phyloP scores from a whole-genome alignment of 2,329 filamentous ascomycete species.

The Macrophomina phaseolina region DNA sequence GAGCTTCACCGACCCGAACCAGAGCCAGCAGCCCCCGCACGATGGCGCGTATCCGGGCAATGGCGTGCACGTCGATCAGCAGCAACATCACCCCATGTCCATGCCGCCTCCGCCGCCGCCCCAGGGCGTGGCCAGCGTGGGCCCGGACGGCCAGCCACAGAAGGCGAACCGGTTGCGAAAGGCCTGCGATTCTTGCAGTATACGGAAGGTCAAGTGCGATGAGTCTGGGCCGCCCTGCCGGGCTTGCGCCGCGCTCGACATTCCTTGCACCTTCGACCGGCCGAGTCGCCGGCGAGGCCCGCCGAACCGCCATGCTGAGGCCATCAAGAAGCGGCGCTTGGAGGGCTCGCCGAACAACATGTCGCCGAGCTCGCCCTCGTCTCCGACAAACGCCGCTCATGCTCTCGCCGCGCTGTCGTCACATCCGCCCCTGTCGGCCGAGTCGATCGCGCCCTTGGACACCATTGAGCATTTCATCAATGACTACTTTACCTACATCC shows the following conservation, averaged over 20 bases:
- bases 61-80: slow-evolving; percentile 22
- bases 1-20: slow-evolving; percentile 27
- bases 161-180: slow-evolving; percentile 47
- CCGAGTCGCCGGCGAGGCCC: slow-evolving; percentile 68
- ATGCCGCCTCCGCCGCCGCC: slow-evolving; percentile 24
- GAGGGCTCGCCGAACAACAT: slow-evolving; percentile 52
- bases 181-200: slow-evolving; percentile 51
- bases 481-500: slow-evolving; percentile 84
- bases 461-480: slow-evolving; percentile 74
- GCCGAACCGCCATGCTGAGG: slow-evolving; percentile 70
- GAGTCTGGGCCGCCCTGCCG: slow-evolving; percentile 69
- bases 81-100: slow-evolving; percentile 26
- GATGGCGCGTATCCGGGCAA: slow-evolving; percentile 26
- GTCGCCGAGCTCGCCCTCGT: slow-evolving; percentile 52
- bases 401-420: slow-evolving; percentile 57
- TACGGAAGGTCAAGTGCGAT: slow-evolving; percentile 62
- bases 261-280: slow-evolving; percentile 70
- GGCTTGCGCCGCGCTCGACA: slow-evolving; percentile 68
- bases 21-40: slow-evolving; percentile 13
- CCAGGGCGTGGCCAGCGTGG: slow-evolving; percentile 21
- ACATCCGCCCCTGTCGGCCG: slow-evolving; percentile 60
- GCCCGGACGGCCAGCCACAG: slow-evolving; percentile 31
- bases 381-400: slow-evolving; percentile 60
- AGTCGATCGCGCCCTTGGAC: slow-evolving; percentile 73
- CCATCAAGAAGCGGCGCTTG: slow-evolving; percentile 66